Evolutionary conservation across 768 basidiomycete species (phyloP), one percentile per base, ranked within the genome.

Genomic region (Amanita jacksonii): DNA sequence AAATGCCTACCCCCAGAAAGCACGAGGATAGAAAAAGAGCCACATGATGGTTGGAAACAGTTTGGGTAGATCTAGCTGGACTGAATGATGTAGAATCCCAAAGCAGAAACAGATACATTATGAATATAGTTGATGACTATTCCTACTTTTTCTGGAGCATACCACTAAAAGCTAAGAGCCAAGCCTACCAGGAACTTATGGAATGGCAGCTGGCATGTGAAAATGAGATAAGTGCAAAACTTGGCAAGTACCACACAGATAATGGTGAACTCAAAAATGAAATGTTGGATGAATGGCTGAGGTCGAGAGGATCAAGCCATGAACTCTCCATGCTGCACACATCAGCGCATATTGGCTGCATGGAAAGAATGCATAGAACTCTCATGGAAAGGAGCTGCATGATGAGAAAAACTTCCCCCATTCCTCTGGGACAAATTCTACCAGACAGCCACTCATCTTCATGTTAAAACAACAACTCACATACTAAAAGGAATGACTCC

Each of bases 51-150:
- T 43, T 64, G 37, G 62, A 57, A 33, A 56, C 52, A 16, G 57
- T 66, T 3, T 62, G 53, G 42, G 53, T 63, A 32, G 63, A 69
- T 37, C 36, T 67, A 12, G 46, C 52, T 12, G 56, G 59, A 22
- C 43, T 49, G 42, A 54, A 8, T 10, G 41, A 30, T 43, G 55
- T 64, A 12, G 28, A 22, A 12, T 60, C 59, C 1, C 8, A 46
- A 1, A 51, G 49, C 19, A 56, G 60, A n/a, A 57, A 63, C 32
- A 1, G 34, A 4, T 65, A 63, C 40, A 42, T 53, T 1, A 57
- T 66, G 55, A 54, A 65, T 46, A 56, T 68, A n/a, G 53, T 68
- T 9, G 63, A 67, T 46, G 60, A 67, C 41, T 55, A 16, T 33
- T 52, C 62, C 0, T 54, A 52, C 5, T 54, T 49, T n/a, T 27